phyloP scores from a whole-genome alignment of 2,329 filamentous ascomycete species.

The Ophioceras dolichostomum region DNA sequence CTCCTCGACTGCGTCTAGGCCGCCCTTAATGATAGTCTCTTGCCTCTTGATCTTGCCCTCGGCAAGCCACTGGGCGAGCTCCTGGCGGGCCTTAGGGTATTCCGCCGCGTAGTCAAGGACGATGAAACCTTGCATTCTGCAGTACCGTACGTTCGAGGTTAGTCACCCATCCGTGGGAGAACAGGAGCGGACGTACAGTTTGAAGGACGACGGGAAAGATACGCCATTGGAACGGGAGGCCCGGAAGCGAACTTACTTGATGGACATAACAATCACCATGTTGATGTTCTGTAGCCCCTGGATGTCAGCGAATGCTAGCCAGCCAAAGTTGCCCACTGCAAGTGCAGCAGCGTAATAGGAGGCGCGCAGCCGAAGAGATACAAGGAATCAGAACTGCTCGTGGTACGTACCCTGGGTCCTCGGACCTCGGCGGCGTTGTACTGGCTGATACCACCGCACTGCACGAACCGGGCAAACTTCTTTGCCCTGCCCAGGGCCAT shows the following conservation, averaged over 20 bases:
- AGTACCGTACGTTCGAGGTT: too few species aligned
- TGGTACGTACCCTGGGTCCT: conserved; percentile 38
- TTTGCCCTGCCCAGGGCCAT: conserved; percentile 52
- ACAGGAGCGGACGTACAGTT: too few species aligned
- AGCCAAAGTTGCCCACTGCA: too few species aligned
- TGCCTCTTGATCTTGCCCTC: conserved; percentile 62
- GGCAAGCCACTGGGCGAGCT: conserved; percentile 54
- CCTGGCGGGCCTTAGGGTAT: conserved; percentile 42
- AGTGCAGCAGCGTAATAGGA: too few species aligned
- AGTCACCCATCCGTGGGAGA: too few species aligned
- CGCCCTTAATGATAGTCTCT: conserved; percentile 60
- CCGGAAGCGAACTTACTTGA: conserved; percentile 29
- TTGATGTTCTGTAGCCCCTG: conserved; percentile 12
- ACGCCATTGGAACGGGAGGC: too few species aligned
- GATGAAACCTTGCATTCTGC: conserved; percentile 56
- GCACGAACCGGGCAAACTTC: conserved; percentile 50
- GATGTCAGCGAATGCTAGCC: too few species aligned
- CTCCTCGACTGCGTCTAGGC: conserved; percentile 49
- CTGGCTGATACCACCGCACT: conserved; percentile 59
- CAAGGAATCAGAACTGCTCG: too few species aligned
- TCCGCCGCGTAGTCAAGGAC: conserved; percentile 53
- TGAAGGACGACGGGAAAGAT: not conserved
- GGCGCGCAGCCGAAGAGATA: too few species aligned
- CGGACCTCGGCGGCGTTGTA: conserved; percentile 48
- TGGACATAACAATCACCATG: conserved; percentile 26